Evolutionary conservation across 1,284 basidiomycete genomes (phyloP), one percentile per base, ranked within the genome.

Genomic region (Cerioporus squamosus): DNA sequence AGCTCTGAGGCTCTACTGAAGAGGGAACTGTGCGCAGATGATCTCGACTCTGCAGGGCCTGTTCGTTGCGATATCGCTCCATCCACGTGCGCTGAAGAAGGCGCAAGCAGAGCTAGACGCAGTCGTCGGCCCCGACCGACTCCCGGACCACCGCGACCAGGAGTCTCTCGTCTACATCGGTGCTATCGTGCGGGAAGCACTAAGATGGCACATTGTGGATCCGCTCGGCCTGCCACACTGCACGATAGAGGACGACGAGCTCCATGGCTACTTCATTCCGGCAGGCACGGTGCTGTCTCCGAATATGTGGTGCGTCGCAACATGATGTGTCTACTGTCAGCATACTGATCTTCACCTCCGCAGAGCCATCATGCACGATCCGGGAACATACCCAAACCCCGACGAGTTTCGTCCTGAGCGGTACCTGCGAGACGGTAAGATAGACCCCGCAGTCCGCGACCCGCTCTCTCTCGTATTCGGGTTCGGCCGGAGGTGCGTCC

Each of bases 391-490:
- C 53, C 54, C 65, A 2, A 61, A 76, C 17, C 74, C 77, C 0
- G 46, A 66, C 6, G 52, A 57, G 14, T 79, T 77, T 60, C 66
- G 64, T 14, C 77, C 77, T 1, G 72, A 72, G n/a, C 69, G 75
- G 2, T 76, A 68, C 59, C 54, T 77, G n/a, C 67, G 65, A 44
- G 64, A 71, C 38, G 74, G 73, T 2, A 66, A 71, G 43, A 64
- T 75, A 14, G 63, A 72, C 47, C 65, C 66, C 6, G 40, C 47
- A 2, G 62, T 70, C 8, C 59, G 60, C 47, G 69, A 73, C 56
- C 73, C 74, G 8, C 49, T 52, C 18, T 57, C 61, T 5, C 60
- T 66, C 8, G 60, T 66, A 1, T 77, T 75, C 56, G 76, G 74
- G 4, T 75, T 61, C 33, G 75, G 75, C 17, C 58, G 75, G 17